Evolutionary conservation across 179 eudicot species (phyloP).

Genomic region (Beta macrorhiza): DNA sequence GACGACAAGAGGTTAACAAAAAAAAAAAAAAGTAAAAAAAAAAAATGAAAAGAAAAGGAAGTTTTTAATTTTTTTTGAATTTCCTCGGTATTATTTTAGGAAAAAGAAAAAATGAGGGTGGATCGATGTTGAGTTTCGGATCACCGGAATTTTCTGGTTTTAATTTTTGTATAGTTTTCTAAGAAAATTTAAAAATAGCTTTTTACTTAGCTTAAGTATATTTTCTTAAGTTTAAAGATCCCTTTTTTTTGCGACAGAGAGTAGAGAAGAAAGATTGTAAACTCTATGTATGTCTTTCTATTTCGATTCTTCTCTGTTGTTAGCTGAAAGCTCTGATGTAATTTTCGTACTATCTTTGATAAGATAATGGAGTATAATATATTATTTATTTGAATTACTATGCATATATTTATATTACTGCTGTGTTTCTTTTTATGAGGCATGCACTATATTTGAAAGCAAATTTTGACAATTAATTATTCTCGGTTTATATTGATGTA

Average conservation of each 20-base stretch:
- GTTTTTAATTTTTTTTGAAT: conserved; percentile 5
- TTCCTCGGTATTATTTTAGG: conserved; percentile 9
- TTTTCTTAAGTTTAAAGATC: background rate
- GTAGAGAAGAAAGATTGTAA: background rate
- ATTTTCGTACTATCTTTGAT: conserved; percentile 17
- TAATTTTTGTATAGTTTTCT: conserved; percentile 20
- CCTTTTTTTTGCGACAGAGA: conserved; percentile 28
- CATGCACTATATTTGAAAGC: background rate
- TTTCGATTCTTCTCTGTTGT: conserved; percentile 27
- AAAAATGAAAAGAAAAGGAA: no score
- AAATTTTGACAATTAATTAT: no score
- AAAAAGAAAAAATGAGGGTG: conserved; percentile 19
- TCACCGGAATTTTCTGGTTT: conserved; percentile 19
- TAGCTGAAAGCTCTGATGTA: conserved; percentile 17
- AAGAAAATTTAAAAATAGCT: background rate
- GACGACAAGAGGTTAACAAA: background rate
- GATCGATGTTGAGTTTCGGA: conserved; percentile 15
- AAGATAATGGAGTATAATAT: background rate
- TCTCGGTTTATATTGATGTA: no score
- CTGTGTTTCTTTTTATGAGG: background rate
- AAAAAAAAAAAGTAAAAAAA: background rate
- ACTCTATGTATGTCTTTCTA: background rate
- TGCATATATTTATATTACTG: background rate
- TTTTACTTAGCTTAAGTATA: background rate
- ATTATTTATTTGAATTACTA: background rate